A percentile compares a stretch with the other conserved stretches of the same genome.
Conservation (phyloP, 768 basidiomycete genomes). For the Lentinula sp. region DNA sequence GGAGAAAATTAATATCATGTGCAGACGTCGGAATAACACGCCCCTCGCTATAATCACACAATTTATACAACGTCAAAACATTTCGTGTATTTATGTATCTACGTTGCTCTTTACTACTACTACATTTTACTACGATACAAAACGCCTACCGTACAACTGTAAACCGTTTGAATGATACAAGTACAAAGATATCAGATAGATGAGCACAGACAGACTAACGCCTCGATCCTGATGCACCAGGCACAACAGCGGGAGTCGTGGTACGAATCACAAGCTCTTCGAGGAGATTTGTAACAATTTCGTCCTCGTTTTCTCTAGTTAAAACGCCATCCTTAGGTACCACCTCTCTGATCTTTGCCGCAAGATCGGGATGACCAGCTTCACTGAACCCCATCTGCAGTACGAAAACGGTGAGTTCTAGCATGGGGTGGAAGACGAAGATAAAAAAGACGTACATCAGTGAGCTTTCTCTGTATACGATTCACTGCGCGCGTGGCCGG, state of each 20-base stretch:
- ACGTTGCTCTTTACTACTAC: not conserved
- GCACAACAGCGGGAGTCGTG: conserved; percentile 20
- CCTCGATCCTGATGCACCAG: conserved; percentile 22
- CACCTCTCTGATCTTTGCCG: conserved; percentile 42
- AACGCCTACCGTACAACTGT: not conserved
- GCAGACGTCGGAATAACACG: not conserved
- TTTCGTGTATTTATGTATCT: conserved; percentile 3
- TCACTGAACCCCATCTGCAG: conserved; percentile 72
- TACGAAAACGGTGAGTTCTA: conserved; percentile 2
- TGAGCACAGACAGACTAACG: not conserved
- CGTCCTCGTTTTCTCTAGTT: conserved; percentile 55
- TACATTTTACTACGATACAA: not conserved
- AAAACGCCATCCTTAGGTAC: conserved; percentile 37
- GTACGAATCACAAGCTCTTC: conserved; percentile 48
- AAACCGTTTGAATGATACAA: not conserved
- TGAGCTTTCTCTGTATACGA: conserved; percentile 52
- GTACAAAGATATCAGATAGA: not conserved
- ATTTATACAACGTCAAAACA: not conserved
- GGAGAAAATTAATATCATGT: not conserved
- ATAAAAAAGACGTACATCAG: conserved; percentile 45
- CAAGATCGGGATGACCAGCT: conserved; percentile 45
- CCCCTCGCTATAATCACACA: not conserved
- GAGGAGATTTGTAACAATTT: conserved; percentile 57
- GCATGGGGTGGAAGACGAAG: not conserved
- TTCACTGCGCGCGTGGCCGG: conserved; percentile 32